Percentiles rank a stretch among this genome's conserved stretches.
Conservation (phyloP, 2,329 filamentous ascomycete genomes). For the Phyllosticta paracitricarpa region DNA sequence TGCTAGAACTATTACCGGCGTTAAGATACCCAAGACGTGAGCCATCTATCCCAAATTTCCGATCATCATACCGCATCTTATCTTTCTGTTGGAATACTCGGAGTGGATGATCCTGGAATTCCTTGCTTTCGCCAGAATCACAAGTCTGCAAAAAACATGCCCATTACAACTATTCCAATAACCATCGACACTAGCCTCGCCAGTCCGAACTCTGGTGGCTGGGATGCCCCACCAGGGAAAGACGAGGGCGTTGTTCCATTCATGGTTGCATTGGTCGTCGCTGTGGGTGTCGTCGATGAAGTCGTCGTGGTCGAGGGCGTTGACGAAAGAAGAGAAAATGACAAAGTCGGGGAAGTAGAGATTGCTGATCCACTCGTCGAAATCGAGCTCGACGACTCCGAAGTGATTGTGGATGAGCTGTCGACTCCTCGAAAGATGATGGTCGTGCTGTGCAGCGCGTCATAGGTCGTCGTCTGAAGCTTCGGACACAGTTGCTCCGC, state of each 20-base stretch:
- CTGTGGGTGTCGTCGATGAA: not conserved
- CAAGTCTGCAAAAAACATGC: slow-evolving; percentile 11
- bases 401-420: not conserved
- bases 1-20: too few species aligned
- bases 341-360: not conserved
- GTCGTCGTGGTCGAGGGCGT: not conserved
- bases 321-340: not conserved
- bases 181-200: slow-evolving; percentile 3
- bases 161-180: slow-evolving; percentile 6
- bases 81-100: not conserved
- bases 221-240: not conserved
- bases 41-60: not conserved
- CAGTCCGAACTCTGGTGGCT: slow-evolving; percentile 4
- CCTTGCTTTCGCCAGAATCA: not conserved
- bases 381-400: not conserved
- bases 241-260: not conserved
- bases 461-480: not conserved
- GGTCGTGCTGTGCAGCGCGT: not conserved
- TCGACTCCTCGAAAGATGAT: not conserved
- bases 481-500: not conserved
- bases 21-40: too few species aligned
- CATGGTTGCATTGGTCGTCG: not conserved
- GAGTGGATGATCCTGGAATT: not conserved
- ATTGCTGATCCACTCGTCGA: not conserved
- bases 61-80: not conserved